Base-by-base conservation (phyloP, 2,329 filamentous ascomycete genomes). In the Onygenales sp. region DNA sequence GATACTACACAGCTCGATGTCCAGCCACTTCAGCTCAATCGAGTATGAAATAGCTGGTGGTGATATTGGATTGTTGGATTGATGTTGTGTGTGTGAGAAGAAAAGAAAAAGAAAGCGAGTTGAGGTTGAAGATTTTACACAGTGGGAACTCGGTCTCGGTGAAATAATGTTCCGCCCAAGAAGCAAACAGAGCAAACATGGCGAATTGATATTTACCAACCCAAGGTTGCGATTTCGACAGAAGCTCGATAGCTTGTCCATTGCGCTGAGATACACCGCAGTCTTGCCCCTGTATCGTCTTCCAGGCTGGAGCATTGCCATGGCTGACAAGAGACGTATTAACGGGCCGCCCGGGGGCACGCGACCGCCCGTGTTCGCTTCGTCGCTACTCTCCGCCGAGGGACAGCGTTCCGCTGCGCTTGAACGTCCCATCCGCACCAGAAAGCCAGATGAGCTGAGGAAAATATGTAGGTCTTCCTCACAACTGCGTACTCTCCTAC, bases 331-430 rank as follows among this genome's bases (percentile, higher is more conserved):
- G 69, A 85, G 92, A 72, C 84, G 93, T 63, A 84, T 95, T 60
- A 97, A 97, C 72, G 89, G 89, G 5, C 93, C 93, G 6, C 77
- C 83, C 42, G 87, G 88, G 51, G 81, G 82, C 32, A 97, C 90
- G 7, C 72, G 79, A 36, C 81, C 89, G 13, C 89, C 90, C 1
- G 73, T 89, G 3, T 96, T 85, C 66, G 79, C 75, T 49, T 68
- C 69, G 7, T 59, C 64, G 7, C 58, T 67, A 49, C 72, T 72
- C 54, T 73, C 75, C 27, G 64, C 74, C 13, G 69, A 74, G 43
- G 70, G 82, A 59, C 71, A 76, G 10, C 69, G 72, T 27, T 70
- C 73, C 45, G 61, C 70, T 36, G 63, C 73, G 51, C 70, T 73
- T 56, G 64, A 74, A 47, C 71, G 72, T 59, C 78, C 83, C 57